Conservation (phyloP, 257 asterid species). For the Nicotiana attenuata region DNA sequence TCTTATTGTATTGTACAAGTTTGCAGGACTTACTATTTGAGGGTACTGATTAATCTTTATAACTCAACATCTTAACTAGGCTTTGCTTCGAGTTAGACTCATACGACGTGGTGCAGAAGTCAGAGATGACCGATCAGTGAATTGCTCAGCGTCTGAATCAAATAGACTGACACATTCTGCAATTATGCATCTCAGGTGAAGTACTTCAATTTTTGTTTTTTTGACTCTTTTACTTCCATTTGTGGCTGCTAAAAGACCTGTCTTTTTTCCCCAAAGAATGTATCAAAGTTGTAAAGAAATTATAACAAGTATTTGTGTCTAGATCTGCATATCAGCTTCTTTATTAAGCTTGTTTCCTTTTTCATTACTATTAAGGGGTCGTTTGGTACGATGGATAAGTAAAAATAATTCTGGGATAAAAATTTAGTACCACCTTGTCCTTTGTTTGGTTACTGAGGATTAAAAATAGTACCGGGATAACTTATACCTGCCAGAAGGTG, state of each 20-base stretch:
- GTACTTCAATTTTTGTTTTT: no score
- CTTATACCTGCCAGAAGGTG: no score
- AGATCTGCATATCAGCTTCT: background rate
- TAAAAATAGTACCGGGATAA: no score
- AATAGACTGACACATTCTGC: conserved; percentile 27
- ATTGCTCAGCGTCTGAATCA: conserved; percentile 25
- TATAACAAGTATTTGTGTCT: no score
- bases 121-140: conserved; percentile 22
- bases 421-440: no score
- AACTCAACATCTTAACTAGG: conserved; percentile 29
- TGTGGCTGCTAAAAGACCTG: background rate
- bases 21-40: background rate
- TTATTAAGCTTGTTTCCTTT: background rate
- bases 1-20: background rate
- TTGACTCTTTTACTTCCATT: background rate
- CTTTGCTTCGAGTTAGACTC: conserved; percentile 57
- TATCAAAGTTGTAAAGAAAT: background rate
- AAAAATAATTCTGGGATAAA: no score
- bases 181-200: conserved; percentile 40
- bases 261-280: background rate
- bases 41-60: background rate
- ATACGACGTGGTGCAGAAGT: conserved; percentile 54
- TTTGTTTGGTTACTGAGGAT: no score
- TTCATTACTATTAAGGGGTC: background rate
- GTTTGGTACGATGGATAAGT: no score